phyloP scores from a whole-genome alignment of 192 early-diverging fungal genomes.

The Mortierella antarctica region DNA sequence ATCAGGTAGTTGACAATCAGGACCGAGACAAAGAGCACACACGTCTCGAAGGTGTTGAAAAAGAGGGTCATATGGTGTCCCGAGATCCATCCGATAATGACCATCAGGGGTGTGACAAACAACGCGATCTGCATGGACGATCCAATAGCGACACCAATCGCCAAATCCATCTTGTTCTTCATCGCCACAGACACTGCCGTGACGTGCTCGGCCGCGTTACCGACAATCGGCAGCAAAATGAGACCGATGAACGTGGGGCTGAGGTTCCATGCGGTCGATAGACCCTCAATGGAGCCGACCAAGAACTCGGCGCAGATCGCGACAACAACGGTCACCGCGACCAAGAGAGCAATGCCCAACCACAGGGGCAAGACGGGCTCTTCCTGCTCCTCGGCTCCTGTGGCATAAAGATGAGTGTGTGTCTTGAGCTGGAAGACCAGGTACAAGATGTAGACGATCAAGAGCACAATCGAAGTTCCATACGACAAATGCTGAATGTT shows the following conservation, averaged over 20 bases:
- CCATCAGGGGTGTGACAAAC: conserved; percentile 77
- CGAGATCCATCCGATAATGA: conserved; percentile 86
- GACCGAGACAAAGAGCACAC: conserved; percentile 86
- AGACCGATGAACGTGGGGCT: conserved; percentile 90
- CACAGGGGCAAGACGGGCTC: conserved; percentile 65
- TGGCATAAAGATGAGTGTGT: conserved; percentile 68
- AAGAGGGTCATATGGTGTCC: conserved; percentile 77
- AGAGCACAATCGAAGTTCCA: conserved; percentile 74
- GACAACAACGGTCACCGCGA: conserved; percentile 73
- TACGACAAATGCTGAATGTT: conserved; percentile 70
- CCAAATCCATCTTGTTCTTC: conserved; percentile 90
- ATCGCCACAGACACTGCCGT: conserved; percentile 87
- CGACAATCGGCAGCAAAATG: conserved; percentile 91
- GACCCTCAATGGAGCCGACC: conserved; percentile 80
- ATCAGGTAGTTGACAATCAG: conserved; percentile 85
- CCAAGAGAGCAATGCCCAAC: conserved; percentile 69
- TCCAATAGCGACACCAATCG: conserved; percentile 81
- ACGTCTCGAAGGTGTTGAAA: conserved; percentile 88
- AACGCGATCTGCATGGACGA: conserved; percentile 90
- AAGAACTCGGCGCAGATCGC: conserved; percentile 84
- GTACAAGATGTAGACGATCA: conserved; percentile 74
- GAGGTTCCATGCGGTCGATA: conserved; percentile 73
- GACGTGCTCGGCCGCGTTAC: conserved; percentile 83
- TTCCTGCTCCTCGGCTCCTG: conserved; percentile 63
- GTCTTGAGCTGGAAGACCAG: conserved; percentile 92